These are phyloP conservation scores for Dictyostelium brefeldianum DNA, from an alignment of 78 protist species.

Conservation along the genomic window DNA sequence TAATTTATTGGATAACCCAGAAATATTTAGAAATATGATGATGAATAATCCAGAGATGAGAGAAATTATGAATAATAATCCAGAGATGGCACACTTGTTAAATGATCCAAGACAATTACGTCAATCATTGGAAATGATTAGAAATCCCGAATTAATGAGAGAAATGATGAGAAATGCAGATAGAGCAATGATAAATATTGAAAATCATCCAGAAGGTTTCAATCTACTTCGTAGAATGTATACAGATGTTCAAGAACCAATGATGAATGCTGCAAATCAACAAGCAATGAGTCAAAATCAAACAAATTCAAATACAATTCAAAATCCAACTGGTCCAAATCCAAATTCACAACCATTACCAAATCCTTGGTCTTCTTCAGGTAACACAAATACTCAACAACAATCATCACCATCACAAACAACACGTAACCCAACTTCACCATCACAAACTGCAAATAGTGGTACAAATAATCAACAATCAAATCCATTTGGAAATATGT, in stretches of 20 bases:
- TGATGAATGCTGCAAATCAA: conserved; percentile 73
- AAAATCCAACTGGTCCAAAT: conserved; percentile 29
- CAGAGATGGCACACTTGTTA: conserved; percentile 91
- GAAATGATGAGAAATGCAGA: conserved; percentile 94
- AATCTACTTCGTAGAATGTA: conserved; percentile 90
- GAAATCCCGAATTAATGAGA: conserved; percentile 93
- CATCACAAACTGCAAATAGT: not conserved
- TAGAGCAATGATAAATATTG: conserved; percentile 93
- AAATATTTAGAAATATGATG: conserved; percentile 86
- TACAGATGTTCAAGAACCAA: conserved; percentile 90
- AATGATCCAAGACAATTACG: conserved; percentile 90
- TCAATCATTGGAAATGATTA: conserved; percentile 88
- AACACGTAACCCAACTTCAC: conserved; percentile 9
- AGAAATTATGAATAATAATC: conserved; percentile 89
- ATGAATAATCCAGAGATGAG: conserved; percentile 91
- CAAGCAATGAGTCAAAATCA: conserved; percentile 78
- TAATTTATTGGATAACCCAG: conserved; percentile 88
- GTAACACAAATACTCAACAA: conserved; percentile 15
- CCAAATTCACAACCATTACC: conserved; percentile 89
- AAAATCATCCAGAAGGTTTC: conserved; percentile 93
- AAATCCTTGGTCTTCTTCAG: conserved; percentile 87
- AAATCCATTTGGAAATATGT: conserved; percentile 32
- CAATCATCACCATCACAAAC: not conserved
- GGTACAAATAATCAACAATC: not conserved
- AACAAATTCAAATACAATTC: conserved; percentile 30